A percentile compares a stretch with the other conserved stretches of the same genome.
These are phyloP conservation scores for Tympanopsis confertula DNA, from an alignment of 2,329 filamentous ascomycete genomes.

Conservation along the genomic window DNA sequence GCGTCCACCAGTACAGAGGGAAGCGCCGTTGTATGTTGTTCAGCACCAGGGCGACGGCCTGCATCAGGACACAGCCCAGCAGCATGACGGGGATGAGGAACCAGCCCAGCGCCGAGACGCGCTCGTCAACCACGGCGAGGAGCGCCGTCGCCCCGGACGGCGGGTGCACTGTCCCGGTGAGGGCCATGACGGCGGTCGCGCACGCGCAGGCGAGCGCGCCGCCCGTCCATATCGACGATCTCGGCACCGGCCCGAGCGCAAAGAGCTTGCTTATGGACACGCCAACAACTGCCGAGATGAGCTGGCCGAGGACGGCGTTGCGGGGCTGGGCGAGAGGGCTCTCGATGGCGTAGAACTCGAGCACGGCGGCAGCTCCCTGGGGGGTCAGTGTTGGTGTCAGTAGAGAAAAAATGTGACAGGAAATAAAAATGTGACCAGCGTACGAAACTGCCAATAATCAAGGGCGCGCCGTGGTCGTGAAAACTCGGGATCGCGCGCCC, in stretches of 20 bases:
- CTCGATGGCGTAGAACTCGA: slow-evolving; percentile 37
- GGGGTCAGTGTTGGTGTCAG: neutral
- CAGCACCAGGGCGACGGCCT: slow-evolving; percentile 29
- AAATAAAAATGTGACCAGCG: too few species aligned
- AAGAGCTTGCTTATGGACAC: slow-evolving; percentile 37
- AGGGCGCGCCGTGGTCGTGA: slow-evolving; percentile 35
- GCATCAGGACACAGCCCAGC: slow-evolving; percentile 29
- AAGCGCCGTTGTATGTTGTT: slow-evolving; percentile 39
- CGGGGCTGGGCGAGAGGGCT: slow-evolving; percentile 41
- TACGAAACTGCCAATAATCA: slow-evolving; percentile 63
- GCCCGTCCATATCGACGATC: slow-evolving; percentile 30
- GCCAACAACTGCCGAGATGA: slow-evolving; percentile 32
- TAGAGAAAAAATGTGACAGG: too few species aligned
- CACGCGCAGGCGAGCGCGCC: slow-evolving; percentile 34
- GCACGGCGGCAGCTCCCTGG: slow-evolving; percentile 38
- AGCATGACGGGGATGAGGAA: slow-evolving; percentile 33
- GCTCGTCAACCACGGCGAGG: slow-evolving; percentile 29
- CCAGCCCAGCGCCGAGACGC: slow-evolving; percentile 33
- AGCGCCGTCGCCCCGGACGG: slow-evolving; percentile 42
- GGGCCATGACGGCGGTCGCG: slow-evolving; percentile 32
- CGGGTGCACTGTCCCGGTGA: slow-evolving; percentile 40
- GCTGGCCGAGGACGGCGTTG: slow-evolving; percentile 35
- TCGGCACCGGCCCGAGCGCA: slow-evolving; percentile 13
- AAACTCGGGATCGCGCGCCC: slow-evolving; percentile 42
- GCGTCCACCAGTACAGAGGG: slow-evolving; percentile 36